phyloP scores from a whole-genome alignment of 176 grass and related monocot species.

The Aegilops sharonensis region DNA sequence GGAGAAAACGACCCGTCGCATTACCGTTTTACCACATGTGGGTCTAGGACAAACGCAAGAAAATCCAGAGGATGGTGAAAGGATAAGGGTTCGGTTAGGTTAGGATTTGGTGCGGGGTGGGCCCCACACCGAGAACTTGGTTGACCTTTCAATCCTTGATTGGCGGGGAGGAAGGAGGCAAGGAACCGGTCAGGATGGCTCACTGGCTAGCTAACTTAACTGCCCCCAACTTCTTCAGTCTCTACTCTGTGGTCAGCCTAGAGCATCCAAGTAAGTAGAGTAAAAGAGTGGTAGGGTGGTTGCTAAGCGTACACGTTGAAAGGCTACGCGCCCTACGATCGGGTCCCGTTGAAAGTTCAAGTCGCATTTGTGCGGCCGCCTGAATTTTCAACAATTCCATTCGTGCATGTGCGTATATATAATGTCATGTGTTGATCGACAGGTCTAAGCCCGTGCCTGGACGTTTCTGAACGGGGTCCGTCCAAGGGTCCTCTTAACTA shows the following conservation, averaged over 20 bases:
- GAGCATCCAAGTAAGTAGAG: neutral
- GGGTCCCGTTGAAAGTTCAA: constrained; percentile 28
- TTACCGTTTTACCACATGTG: constrained; percentile 37
- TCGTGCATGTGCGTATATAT: neutral
- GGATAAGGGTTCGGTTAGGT: constrained; percentile 35
- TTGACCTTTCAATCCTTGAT: constrained; percentile 34
- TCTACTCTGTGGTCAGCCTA: neutral
- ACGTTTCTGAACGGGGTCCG: neutral
- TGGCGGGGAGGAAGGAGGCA: constrained; percentile 26
- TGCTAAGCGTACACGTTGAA: neutral
- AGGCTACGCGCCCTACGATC: neutral
- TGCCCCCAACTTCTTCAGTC: neutral
- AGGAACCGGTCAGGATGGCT: constrained; percentile 9
- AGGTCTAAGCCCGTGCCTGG: neutral
- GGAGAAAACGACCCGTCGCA: constrained; percentile 12
- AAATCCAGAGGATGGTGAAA: neutral
- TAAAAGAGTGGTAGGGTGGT: neutral
- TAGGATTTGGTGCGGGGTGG: constrained; percentile 29
- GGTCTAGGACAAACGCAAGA: constrained; percentile 37
- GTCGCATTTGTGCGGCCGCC: neutral
- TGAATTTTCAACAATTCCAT: constrained; percentile 4
- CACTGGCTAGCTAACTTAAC: neutral
- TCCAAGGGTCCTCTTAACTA: neutral
- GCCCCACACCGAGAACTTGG: neutral
- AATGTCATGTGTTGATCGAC: neutral